Conservation (phyloP, 1,284 basidiomycete species). For the Moesziomyces parantarcticus region DNA sequence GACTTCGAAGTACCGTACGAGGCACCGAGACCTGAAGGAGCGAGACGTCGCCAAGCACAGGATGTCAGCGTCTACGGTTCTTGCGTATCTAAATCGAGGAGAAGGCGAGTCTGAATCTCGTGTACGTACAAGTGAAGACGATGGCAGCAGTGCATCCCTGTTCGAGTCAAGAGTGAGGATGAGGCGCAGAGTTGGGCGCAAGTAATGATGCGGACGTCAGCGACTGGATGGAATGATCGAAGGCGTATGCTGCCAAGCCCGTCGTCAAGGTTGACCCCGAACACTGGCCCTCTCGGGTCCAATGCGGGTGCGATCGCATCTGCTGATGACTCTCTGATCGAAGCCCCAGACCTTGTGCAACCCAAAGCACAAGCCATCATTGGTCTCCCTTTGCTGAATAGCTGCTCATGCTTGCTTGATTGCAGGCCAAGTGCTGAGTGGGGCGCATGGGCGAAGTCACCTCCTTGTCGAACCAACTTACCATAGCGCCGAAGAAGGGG, state of each 20-base stretch:
- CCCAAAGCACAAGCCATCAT: no score
- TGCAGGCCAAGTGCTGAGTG: background rate
- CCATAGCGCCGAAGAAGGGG: slow-evolving; percentile 97
- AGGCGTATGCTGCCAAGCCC: no score
- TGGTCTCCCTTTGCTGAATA: no score
- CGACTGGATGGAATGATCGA: no score
- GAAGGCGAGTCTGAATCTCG: background rate
- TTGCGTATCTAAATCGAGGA: no score
- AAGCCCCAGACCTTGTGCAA: no score
- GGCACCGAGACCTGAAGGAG: slow-evolving; percentile 78
- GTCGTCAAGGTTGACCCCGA: no score
- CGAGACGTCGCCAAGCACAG: no score
- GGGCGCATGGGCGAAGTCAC: background rate
- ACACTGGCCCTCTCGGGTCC: no score
- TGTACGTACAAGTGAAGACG: slow-evolving; percentile 89
- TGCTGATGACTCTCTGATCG: no score
- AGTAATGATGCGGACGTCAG: slow-evolving; percentile 1
- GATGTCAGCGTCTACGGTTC: slow-evolving; percentile 6
- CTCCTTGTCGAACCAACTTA: slow-evolving; percentile 69
- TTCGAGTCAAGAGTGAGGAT: slow-evolving; percentile 24
- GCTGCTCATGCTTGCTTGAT: no score
- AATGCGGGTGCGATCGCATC: no score
- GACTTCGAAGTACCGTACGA: slow-evolving; percentile 97
- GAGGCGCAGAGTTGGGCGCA: background rate
- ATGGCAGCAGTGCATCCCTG: slow-evolving; percentile 96